Evolutionary conservation across 129 eudicot genomes (phyloP), one percentile per base, ranked within the genome.

Genomic region (Gnaphalium uliginosum): DNA sequence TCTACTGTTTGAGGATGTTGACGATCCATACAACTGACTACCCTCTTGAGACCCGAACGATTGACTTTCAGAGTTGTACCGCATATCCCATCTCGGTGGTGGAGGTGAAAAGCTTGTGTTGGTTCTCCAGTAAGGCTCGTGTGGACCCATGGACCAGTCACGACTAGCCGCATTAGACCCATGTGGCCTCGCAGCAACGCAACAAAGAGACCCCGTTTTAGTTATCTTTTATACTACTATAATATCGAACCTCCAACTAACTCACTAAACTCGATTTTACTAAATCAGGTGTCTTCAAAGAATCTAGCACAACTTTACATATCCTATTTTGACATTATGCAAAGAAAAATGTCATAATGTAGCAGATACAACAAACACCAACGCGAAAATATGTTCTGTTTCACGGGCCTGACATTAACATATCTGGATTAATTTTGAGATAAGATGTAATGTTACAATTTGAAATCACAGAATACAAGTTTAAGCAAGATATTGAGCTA

Each of bases 141-240:
- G 92, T 71, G 96, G 95, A 60, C 91, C 96, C 87, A 90, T 76
- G 62, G 98, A 87, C 97, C 97, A 94, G 81, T 94, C 97, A 75
- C 84, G 75, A 71, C 90, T 91, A 71, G 93, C 77, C 37, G 86
- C 88, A 81, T 85, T 91, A 2, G 97, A 89, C 53, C 96, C 98
- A 90, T 94, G 97, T 84, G 98, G 98, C 96, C 98, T 94, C 5
- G 98, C 97, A 81, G 98, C 98, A 97, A 94, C 98, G 83, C 98
- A 94, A 89, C 98, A 94, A 68, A 94, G 90, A 29, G 98, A 90
- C 89, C 98, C 98, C 98, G 96, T 94, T 79, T 89, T 90, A 82
- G 96, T 93, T 83, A 90, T 84, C 60, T 80, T 88, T 87, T 72
- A 33, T n/a, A 18, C 15, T 29, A 64, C 69, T 30, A 64, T 35